Evolutionary conservation across 208 protist species (phyloP).

Genomic region (Crithidia brevicula): DNA sequence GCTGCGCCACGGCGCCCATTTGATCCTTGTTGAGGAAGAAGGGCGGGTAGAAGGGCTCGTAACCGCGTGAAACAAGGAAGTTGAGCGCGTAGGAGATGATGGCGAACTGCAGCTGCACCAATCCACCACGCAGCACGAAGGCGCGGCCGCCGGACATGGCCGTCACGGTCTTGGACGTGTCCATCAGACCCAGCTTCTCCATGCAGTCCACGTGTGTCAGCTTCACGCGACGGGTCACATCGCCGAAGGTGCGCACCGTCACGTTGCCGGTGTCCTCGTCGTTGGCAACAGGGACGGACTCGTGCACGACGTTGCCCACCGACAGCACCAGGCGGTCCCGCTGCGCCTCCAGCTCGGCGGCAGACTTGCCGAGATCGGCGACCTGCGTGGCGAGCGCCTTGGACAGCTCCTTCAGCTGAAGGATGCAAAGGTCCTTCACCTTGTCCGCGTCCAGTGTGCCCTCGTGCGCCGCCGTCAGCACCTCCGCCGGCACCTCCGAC

Average conservation of each 20-base stretch:
- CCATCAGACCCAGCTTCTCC: conserved; percentile 91
- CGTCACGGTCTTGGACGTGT: conserved; percentile 77
- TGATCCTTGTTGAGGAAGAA: conserved; percentile 99
- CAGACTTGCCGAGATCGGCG: conserved; percentile 61
- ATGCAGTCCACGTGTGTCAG: conserved; percentile 95
- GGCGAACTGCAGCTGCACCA: conserved; percentile 97
- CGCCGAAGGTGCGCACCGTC: conserved; percentile 86
- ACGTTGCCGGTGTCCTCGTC: conserved; percentile 96
- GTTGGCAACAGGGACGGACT: conserved; percentile 93
- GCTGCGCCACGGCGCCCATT: conserved; percentile 97
- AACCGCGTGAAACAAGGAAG: conserved; percentile 94
- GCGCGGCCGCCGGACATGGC: conserved; percentile 96
- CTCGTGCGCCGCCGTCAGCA: conserved; percentile 58
- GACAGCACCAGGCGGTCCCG: conserved; percentile 81
- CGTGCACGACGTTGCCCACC: conserved; percentile 98
- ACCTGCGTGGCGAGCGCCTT: conserved; percentile 74
- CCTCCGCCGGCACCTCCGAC: conserved; percentile 58
- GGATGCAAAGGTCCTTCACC: conserved; percentile 72
- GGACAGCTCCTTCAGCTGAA: conserved; percentile 92
- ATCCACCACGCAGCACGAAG: conserved; percentile 98
- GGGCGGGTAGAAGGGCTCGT: conserved; percentile 98
- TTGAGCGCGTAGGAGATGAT: conserved; percentile 98
- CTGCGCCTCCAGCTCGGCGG: conserved; percentile 56
- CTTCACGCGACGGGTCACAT: conserved; percentile 71
- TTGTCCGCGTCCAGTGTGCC: conserved; percentile 62